These are phyloP conservation scores for Kuraishia borneana DNA, from an alignment of 805 yeast species.

Conservation along the genomic window DNA sequence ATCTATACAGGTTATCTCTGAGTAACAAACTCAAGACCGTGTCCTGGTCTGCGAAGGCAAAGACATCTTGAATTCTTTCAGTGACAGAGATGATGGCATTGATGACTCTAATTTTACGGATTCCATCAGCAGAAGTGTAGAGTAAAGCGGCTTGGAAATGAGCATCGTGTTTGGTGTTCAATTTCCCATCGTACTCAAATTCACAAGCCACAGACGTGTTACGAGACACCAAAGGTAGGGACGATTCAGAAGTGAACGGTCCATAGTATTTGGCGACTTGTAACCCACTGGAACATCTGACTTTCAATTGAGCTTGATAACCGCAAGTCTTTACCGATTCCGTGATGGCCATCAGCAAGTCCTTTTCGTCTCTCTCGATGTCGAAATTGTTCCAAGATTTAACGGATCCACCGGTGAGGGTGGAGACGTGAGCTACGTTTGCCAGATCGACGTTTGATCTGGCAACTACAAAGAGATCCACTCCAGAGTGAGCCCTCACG, in stretches of 20 bases:
- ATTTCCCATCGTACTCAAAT: slow-evolving; percentile 65
- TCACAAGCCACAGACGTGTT: slow-evolving; percentile 63
- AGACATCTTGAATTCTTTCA: slow-evolving; percentile 59
- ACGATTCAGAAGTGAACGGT: slow-evolving; percentile 47
- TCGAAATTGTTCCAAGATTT: slow-evolving; percentile 58
- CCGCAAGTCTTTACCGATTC: slow-evolving; percentile 47
- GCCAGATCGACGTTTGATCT: slow-evolving; percentile 59
- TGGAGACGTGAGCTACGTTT: slow-evolving; percentile 54
- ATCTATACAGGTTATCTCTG: slow-evolving; percentile 31
- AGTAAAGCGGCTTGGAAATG: slow-evolving; percentile 87
- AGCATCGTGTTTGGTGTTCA: slow-evolving; percentile 61
- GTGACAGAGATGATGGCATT: slow-evolving; percentile 78
- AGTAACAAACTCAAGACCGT: slow-evolving; percentile 41
- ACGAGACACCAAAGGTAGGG: slow-evolving; percentile 51
- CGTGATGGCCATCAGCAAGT: slow-evolving; percentile 50
- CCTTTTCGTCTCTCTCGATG: slow-evolving; percentile 57
- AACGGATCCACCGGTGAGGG: slow-evolving; percentile 61
- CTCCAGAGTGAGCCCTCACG: slow-evolving; percentile 48
- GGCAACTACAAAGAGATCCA: slow-evolving; percentile 67
- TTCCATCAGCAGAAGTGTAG: slow-evolving; percentile 70
- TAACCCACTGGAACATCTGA: slow-evolving; percentile 81
- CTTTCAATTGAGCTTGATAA: slow-evolving; percentile 71
- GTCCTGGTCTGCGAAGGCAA: slow-evolving; percentile 73
- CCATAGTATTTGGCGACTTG: slow-evolving; percentile 74
- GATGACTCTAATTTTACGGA: slow-evolving; percentile 75